phyloP scores from a whole-genome alignment of 2,329 filamentous ascomycete genomes.

The Aspergillus brasiliensis region DNA sequence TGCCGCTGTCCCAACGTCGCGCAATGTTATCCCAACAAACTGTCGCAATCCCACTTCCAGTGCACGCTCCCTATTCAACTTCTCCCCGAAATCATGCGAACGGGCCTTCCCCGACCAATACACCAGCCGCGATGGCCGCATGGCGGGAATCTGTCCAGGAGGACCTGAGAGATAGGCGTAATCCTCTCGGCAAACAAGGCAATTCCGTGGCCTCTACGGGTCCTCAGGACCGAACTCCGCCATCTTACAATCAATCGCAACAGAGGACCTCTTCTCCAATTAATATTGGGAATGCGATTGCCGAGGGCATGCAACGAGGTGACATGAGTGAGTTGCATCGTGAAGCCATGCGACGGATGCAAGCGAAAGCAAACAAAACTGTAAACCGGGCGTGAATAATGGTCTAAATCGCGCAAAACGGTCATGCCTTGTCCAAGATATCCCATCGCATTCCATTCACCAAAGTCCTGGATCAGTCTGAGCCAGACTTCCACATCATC shows the following conservation, averaged over 20 bases:
- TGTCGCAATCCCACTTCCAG: slow-evolving; percentile 52
- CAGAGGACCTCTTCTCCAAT: slow-evolving; percentile 51
- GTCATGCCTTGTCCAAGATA: no score
- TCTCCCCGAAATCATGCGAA: slow-evolving; percentile 15
- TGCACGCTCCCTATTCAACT: slow-evolving; percentile 45
- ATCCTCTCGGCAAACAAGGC: slow-evolving; percentile 30
- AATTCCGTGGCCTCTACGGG: slow-evolving; percentile 20
- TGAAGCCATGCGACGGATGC: slow-evolving; percentile 79
- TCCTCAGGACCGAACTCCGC: slow-evolving; percentile 49
- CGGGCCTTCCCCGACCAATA: slow-evolving; percentile 20
- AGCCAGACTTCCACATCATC: neutral
- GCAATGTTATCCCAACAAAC: slow-evolving; percentile 61
- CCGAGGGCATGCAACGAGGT: slow-evolving; percentile 74
- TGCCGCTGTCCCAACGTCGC: slow-evolving; percentile 70
- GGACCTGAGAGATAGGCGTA: slow-evolving; percentile 53
- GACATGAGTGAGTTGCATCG: slow-evolving; percentile 76
- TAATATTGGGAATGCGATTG: slow-evolving; percentile 64
- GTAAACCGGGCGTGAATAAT: slow-evolving; percentile 16
- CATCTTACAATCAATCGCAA: slow-evolving; percentile 57
- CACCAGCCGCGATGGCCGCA: slow-evolving; percentile 62
- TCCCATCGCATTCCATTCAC: no score
- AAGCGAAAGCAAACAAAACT: slow-evolving; percentile 57
- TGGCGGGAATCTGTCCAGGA: slow-evolving; percentile 69
- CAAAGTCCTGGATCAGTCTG: no score
- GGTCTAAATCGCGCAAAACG: no score